Base-by-base conservation (phyloP, 352 stramenopile species). In the Phytophthora quininea region DNA sequence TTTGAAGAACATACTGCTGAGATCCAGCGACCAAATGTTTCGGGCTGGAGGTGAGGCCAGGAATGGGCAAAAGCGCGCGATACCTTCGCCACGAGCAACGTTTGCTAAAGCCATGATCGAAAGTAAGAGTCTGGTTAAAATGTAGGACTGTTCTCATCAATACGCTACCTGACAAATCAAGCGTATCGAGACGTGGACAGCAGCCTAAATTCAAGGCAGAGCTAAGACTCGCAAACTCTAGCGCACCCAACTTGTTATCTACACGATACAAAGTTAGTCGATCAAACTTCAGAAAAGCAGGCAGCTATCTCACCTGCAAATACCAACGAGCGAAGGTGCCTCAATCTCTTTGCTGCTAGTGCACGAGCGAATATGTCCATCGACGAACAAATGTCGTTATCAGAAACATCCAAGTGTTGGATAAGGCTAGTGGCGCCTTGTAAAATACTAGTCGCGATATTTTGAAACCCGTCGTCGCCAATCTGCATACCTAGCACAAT, bases 21-120 rank as follows among this genome's bases (percentile, higher is more conserved):
- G 62, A 42, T 89, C 73, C 5, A 91, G 73, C 1, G 53, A 57
- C 50, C 73, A 75, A 27, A 90, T 53, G 7, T 46, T 55, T 40
- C 43, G 29, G 1, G 77, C 74, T n/a, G 74, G 43, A 30, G 30
- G 35, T 14, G 72, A 88, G 4, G 50, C 45, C 24, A 91, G 64
- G 29, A 90, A 80, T 1, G 49, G 10, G 7, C 71, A 78, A 19
- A 89, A 84, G 37, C 70, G 74, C 4, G 61, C 69, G 27, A 82
- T 76, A 1, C 80, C 79, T 32, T 89, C 75, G 24, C 70, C 67
- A 42, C 74, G 51, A 24, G 71, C 75, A n/a, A 42, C 42, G 40
- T 91, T 91, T 30, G 56, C 83, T 91, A 51, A 52, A 65, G 8
- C 40, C 55, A 45, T 3, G 29, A n/a, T n/a, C 27, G 3, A 33